Evolutionary conservation across 2,329 filamentous ascomycete species (phyloP).

Genomic region (Pseudofabraea citricarpa): DNA sequence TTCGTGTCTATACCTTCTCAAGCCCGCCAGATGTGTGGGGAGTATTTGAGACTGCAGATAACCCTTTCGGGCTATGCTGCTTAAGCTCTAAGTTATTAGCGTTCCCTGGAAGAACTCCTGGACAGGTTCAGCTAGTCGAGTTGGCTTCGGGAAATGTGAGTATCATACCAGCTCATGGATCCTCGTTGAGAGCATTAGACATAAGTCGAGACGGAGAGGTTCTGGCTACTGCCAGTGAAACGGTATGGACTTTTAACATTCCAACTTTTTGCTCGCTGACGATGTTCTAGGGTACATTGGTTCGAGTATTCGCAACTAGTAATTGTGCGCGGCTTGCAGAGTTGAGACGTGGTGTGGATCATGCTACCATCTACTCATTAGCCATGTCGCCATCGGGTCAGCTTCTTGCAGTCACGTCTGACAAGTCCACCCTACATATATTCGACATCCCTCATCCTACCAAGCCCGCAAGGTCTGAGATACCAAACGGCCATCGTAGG

Average conservation of each 20-base stretch:
- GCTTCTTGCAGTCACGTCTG: constrained; percentile 85
- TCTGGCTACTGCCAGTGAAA: constrained; percentile 86
- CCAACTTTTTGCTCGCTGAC: background rate
- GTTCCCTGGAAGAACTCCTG: constrained; percentile 81
- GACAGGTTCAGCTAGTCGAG: constrained; percentile 86
- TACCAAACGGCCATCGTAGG: constrained; percentile 27
- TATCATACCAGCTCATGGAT: constrained; percentile 88
- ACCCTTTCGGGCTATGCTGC: constrained; percentile 75
- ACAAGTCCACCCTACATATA: constrained; percentile 93
- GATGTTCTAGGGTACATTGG: constrained; percentile 68
- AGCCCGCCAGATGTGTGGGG: constrained; percentile 66
- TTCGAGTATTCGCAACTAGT: constrained; percentile 77
- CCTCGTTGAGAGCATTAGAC: constrained; percentile 70
- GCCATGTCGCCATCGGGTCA: constrained; percentile 79
- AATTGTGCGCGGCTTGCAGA: constrained; percentile 80
- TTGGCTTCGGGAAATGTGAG: constrained; percentile 75
- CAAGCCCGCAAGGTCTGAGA: constrained; percentile 30
- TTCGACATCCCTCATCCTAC: constrained; percentile 72
- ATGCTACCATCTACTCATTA: constrained; percentile 80
- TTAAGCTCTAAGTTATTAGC: constrained; percentile 69
- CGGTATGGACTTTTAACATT: constrained; percentile 34
- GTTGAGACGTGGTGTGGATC: constrained; percentile 83
- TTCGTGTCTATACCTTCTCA: constrained; percentile 76
- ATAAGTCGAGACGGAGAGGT: constrained; percentile 76
- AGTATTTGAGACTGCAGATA: constrained; percentile 81